Evolutionary conservation across 1,284 basidiomycete species (phyloP).

Genomic region (Mycena citricolor): DNA sequence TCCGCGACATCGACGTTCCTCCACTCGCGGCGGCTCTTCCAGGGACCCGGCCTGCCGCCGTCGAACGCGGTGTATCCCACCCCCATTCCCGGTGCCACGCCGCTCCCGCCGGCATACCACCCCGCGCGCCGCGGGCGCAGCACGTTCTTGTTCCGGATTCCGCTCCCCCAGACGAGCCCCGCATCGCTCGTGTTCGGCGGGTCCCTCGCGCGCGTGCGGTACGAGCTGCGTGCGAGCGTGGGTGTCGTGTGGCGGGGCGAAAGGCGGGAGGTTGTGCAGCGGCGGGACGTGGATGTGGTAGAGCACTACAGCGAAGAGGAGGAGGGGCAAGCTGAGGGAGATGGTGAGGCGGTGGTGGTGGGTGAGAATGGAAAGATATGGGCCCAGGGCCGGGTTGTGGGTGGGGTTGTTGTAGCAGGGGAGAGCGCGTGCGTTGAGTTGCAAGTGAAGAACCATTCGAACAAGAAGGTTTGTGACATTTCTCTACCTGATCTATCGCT

Average conservation of each 20-base stretch:
- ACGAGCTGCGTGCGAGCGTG: constrained; percentile 69
- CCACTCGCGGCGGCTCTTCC: constrained; percentile 66
- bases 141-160: constrained; percentile 73
- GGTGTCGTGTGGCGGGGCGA: constrained; percentile 74
- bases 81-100: constrained; percentile 51
- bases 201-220: constrained; percentile 63
- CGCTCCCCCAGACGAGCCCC: constrained; percentile 62
- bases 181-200: constrained; percentile 68
- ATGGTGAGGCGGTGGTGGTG: constrained; percentile 60
- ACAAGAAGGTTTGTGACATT: constrained; percentile 57
- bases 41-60: constrained; percentile 75
- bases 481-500: constrained; percentile 8
- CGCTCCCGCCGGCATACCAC: constrained; percentile 61
- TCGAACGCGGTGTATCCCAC: constrained; percentile 72
- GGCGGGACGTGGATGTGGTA: constrained; percentile 61
- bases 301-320: constrained; percentile 49
- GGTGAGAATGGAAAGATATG: constrained; percentile 77
- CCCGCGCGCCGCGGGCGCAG: constrained; percentile 68
- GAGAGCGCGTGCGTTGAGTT: constrained; percentile 69
- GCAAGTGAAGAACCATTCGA: constrained; percentile 75
- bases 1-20: constrained; percentile 75
- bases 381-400: constrained; percentile 65
- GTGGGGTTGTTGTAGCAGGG: constrained; percentile 62
- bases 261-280: constrained; percentile 60
- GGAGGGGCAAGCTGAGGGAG: constrained; percentile 28